Percentiles rank a stretch among this genome's conserved stretches.
These are phyloP conservation scores for Neurospora intermedia DNA, from an alignment of 495 filamentous ascomycete species.

Conservation along the genomic window DNA sequence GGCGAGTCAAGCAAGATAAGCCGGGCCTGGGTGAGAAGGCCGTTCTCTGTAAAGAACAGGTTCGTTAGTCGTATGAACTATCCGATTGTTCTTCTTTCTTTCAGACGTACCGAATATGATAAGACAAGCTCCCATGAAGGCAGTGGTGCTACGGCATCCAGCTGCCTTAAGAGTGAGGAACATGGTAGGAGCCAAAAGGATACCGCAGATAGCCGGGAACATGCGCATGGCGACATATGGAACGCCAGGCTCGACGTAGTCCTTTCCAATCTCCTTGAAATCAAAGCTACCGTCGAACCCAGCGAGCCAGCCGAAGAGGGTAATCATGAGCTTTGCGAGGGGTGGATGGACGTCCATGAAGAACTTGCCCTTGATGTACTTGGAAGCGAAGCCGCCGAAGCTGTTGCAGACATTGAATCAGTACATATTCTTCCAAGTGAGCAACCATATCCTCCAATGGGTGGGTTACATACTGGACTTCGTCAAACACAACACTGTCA, in stretches of 20 bases:
- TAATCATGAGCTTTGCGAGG: conserved; percentile 92
- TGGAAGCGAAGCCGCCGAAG: conserved; percentile 94
- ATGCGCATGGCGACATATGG: conserved; percentile 97
- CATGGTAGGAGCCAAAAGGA: conserved; percentile 79
- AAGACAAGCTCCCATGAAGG: conserved; percentile 69
- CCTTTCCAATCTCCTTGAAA: conserved; percentile 99
- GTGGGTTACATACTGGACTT: conserved; percentile 69
- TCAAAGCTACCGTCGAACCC: conserved; percentile 94
- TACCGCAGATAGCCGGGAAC: conserved; percentile 79
- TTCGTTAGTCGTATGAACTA: background rate
- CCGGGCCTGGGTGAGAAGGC: conserved; percentile 84
- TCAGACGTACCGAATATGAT: conserved; percentile 72
- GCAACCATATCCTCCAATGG: background rate
- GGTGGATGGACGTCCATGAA: conserved; percentile 99
- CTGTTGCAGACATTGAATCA: conserved; percentile 35
- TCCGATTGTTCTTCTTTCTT: conserved; percentile 7
- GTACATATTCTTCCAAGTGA: background rate
- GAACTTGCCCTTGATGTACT: conserved; percentile 97
- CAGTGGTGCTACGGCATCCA: conserved; percentile 76
- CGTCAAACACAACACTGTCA: conserved; percentile 93
- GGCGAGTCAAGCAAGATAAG: conserved; percentile 95
- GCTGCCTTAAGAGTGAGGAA: conserved; percentile 88
- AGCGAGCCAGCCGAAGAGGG: conserved; percentile 87
- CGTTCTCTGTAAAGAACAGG: conserved; percentile 58
- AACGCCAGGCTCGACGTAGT: conserved; percentile 88